phyloP scores from a whole-genome alignment of 495 filamentous ascomycete genomes.

The Neurospora sp. region DNA sequence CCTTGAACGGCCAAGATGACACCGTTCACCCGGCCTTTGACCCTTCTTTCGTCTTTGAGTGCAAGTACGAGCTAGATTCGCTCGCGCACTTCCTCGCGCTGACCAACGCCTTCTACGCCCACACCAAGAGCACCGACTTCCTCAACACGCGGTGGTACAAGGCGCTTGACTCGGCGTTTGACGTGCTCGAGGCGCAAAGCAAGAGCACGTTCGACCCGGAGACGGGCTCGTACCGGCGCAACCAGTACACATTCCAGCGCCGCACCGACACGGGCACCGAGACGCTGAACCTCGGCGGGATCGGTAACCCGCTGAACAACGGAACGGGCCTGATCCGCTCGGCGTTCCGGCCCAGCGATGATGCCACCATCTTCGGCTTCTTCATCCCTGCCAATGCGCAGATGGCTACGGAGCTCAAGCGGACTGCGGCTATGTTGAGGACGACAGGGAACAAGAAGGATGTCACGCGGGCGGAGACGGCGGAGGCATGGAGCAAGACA shows the following conservation, averaged over 20 bases:
- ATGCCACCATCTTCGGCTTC: conserved; percentile 91
- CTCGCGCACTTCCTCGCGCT: conserved; percentile 84
- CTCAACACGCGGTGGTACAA: conserved; percentile 68
- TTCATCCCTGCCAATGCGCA: conserved; percentile 95
- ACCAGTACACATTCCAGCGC: conserved; percentile 81
- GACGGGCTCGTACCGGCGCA: conserved; percentile 50
- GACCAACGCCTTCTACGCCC: conserved; percentile 72
- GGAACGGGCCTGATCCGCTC: conserved; percentile 80
- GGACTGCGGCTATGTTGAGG: conserved; percentile 58
- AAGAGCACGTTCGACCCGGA: conserved; percentile 65
- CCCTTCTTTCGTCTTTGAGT: conserved; percentile 80
- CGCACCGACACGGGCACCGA: conserved; percentile 76
- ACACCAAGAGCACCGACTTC: conserved; percentile 68
- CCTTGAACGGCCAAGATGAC: conserved; percentile 68
- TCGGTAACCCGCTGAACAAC: conserved; percentile 82
- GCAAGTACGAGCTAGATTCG: conserved; percentile 98
- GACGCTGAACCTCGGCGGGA: conserved; percentile 69
- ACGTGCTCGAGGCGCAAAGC: conserved; percentile 67
- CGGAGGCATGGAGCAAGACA: conserved; percentile 52
- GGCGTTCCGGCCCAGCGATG: conserved; percentile 93
- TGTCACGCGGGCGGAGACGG: conserved; percentile 35
- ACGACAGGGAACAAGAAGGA: conserved; percentile 40
- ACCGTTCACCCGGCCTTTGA: conserved; percentile 80
- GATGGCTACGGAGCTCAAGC: conserved; percentile 84
- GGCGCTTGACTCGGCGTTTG: conserved; percentile 64